A percentile compares a stretch with the other conserved stretches of the same genome.
Evolutionary conservation across 2,329 filamentous ascomycete genomes (phyloP).

Genomic region (Talaromyces sp.): DNA sequence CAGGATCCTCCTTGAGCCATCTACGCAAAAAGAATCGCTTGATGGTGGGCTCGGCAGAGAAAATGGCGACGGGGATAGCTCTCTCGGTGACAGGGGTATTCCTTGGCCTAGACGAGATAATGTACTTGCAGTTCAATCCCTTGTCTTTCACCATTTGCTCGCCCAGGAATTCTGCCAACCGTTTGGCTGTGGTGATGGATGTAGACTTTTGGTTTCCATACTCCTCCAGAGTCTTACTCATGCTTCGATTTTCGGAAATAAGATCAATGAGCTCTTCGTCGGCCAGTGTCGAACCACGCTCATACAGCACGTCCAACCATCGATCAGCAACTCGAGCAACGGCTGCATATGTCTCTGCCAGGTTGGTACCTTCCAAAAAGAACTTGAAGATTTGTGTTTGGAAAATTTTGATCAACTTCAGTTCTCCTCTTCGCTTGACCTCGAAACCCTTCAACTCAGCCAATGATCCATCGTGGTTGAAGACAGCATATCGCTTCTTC

Average conservation of each 20-base stretch:
- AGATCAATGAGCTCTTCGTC: constrained; percentile 98
- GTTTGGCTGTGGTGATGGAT: constrained; percentile 96
- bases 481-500: constrained; percentile 98
- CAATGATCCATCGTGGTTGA: constrained; percentile 95
- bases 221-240: constrained; percentile 95
- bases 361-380: constrained; percentile 86
- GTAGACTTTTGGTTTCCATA: constrained; percentile 96
- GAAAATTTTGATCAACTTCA: constrained; percentile 99
- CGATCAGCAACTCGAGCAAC: constrained; percentile 94
- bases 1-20: constrained; percentile 92
- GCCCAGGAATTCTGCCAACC: constrained; percentile 91
- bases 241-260: constrained; percentile 99
- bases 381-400: constrained; percentile 99
- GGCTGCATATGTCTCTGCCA: constrained; percentile 84
- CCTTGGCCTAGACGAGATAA: constrained; percentile 85
- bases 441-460: constrained; percentile 98
- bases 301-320: constrained; percentile 94
- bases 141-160: constrained; percentile 99
- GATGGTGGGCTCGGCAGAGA: constrained; percentile 85
- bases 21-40: constrained; percentile 90
- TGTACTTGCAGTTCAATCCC: constrained; percentile 98
- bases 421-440: constrained; percentile 92
- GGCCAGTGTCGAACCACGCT: constrained; percentile 82
- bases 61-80: constrained; percentile 93
- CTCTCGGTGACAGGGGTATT: constrained; percentile 92